Evolutionary conservation across 495 filamentous ascomycete species (phyloP).

Genomic region (Lineolata rhizophorae): DNA sequence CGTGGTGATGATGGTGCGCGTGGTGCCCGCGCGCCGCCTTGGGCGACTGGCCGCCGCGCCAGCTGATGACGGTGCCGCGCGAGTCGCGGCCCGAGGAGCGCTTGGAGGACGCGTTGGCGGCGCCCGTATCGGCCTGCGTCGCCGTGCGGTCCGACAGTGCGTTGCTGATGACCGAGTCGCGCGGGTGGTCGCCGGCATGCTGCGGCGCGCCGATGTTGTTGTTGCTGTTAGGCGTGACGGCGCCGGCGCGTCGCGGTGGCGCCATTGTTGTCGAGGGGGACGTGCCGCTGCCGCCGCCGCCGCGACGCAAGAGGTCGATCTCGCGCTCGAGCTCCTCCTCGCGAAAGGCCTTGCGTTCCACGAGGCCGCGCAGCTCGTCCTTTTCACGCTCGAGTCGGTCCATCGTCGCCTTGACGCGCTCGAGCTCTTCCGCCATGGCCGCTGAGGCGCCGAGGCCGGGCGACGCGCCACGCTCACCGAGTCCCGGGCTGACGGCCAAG

Average conservation of each 20-base stretch:
- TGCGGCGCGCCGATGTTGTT: slow-evolving; percentile 4
- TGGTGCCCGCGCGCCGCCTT: slow-evolving; percentile 5
- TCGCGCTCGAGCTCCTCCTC: slow-evolving; percentile 87
- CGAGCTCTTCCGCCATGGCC: slow-evolving; percentile 27
- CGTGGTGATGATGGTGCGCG: background rate
- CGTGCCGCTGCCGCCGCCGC: slow-evolving; percentile 4
- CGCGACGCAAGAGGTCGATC: slow-evolving; percentile 36
- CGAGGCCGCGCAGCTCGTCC: slow-evolving; percentile 43
- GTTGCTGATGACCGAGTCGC: slow-evolving; percentile 29
- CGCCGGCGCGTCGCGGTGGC: slow-evolving; percentile 2
- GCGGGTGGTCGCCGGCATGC: no score
- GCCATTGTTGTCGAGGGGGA: no score
- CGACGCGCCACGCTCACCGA: slow-evolving; percentile 3
- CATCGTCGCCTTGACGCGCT: slow-evolving; percentile 31
- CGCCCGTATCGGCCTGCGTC: slow-evolving; percentile 11
- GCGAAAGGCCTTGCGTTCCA: slow-evolving; percentile 47
- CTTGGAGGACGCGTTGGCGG: slow-evolving; percentile 15
- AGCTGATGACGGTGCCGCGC: slow-evolving; percentile 31
- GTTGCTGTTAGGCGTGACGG: slow-evolving; percentile 2
- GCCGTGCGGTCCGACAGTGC: slow-evolving; percentile 17
- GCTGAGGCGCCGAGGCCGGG: slow-evolving; percentile 12
- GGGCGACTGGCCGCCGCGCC: slow-evolving; percentile 11
- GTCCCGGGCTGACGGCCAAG: no score
- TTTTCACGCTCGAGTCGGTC: slow-evolving; percentile 55
- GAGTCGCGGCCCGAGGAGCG: slow-evolving; percentile 35